Evolutionary conservation across 257 asterid genomes (phyloP), one percentile per base, ranked within the genome.

Genomic region (Solanum tacnaense): DNA sequence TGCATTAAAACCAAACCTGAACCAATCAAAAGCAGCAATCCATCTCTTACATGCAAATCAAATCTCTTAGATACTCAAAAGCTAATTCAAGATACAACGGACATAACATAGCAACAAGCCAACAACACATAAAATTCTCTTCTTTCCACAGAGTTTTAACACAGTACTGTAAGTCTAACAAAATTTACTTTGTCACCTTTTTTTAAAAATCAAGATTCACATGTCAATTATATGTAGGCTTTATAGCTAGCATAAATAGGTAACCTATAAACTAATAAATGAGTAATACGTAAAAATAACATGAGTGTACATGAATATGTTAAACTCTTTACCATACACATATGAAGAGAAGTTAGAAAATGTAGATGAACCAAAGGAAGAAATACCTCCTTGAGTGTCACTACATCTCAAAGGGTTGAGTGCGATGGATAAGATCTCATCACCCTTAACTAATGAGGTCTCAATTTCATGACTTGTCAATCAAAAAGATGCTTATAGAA

Each of bases 351-450:
- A 72, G 74, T 60, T 89, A 44, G 86, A 84, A 10, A 16, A 73
- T 73, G 90, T 62, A 86, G 89, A 88, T 88, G 79, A 90, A 90
- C 93, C 89, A 32, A 88, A 79, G 86, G 87, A 89, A 89, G 92
- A 92, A 92, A 31, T 87, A 21, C 49, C 60, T 72, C 62, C 38
- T 70, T 18, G 49, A 70, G 68, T 60, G 16, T 25, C 84, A 79
- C 38, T 41, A 41, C 67, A 56, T 83, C 9, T 0, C 49, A 74
- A 34, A 34, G 16, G 81, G 27, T 34, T 72, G 81, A 72, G 81
- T 21, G n/a, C 0, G 27, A 72, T 72, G 12, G 13, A 72, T 34
- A 73, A 13, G 27, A 73, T 73, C 16, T 34, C 27, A 34, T 73
- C 13, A 34, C 81, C 16, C 23, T 72, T 72, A 72, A 1, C 39